Evolutionary conservation across 2,329 filamentous ascomycete species (phyloP), one percentile per base, ranked within the genome.

Genomic region (Penicillium sp.): DNA sequence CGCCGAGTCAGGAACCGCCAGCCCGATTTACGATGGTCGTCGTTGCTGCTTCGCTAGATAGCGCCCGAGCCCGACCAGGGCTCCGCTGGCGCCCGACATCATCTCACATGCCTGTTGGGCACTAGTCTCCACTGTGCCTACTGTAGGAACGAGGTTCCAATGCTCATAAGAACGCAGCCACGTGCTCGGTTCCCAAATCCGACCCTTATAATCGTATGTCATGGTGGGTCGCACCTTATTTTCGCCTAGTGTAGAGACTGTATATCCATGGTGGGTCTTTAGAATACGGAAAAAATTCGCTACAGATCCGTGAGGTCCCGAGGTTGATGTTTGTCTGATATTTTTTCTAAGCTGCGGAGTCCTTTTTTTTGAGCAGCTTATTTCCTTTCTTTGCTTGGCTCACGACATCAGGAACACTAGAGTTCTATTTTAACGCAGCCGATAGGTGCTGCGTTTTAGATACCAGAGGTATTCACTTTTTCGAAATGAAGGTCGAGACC

Each of bases 41-140:
- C 48, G 50, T 50, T 36, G 28, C 10, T 54, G 51, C 49, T 54
- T 54, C 50, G 53, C 55, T 40, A 53, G 33, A 54, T 52, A 40
- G 28, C 30, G 46, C 39, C 56, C 46, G 56, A 48, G 38, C 45
- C 51, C 47, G 46, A 50, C 44, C 36, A 44, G 51, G 44, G 33
- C 24, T 40, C 48, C 44, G 36, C 45, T 54, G 46, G 49, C 42
- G 47, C 46, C 54, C 50, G 56, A 56, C 44, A 60, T 61, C 53
- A 61, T 57, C 54, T 46, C 36, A 46, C 53, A 60, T 54, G 44
- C 44, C 38, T 46, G 52, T 61, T 57, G 57, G 60, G 60, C 60
- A 60, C 51, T 51, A 53, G 47, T 45, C 16, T 49, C 43, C 22
- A 44, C 38, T 31, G 35, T 36, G 49, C 36, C 25, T 51, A n/a